Percentiles rank a stretch among this genome's conserved stretches.
phyloP scores from a whole-genome alignment of 163 green algal species.

The Chlorella variabilis region DNA sequence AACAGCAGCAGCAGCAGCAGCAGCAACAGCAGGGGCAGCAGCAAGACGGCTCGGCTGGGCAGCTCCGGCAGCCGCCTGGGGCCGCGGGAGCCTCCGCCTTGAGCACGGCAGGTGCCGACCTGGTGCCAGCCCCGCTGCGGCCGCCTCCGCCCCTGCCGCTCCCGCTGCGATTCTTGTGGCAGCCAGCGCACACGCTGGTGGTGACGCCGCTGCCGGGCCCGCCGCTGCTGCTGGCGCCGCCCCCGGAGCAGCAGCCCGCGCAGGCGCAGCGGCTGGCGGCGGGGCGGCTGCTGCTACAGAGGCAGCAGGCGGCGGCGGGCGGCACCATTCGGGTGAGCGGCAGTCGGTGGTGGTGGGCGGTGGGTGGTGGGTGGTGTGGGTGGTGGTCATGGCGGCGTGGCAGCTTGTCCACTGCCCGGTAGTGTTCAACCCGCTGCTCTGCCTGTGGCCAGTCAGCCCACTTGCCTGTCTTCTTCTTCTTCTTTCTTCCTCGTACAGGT shows the following conservation, averaged over 20 bases:
- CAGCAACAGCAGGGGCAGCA: background rate
- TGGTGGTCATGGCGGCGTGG: background rate
- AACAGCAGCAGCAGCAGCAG: background rate
- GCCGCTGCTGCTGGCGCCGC: conserved; percentile 15
- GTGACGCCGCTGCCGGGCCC: background rate
- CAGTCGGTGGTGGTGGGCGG: no score
- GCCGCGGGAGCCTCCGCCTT: background rate
- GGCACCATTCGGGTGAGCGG: conserved; percentile 4
- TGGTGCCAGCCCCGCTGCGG: background rate
- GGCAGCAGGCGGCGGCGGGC: conserved; percentile 17
- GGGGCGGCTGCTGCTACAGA: conserved; percentile 16
- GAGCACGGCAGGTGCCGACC: background rate
- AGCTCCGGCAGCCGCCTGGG: no score
- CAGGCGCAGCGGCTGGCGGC: background rate
- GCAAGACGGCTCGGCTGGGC: no score
- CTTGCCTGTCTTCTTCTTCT: no score
- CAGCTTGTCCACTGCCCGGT: no score
- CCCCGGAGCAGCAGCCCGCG: conserved; percentile 6
- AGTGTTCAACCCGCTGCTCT: no score
- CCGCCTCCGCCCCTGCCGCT: conserved; percentile 9
- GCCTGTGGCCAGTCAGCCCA: no score
- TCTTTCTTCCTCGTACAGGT: background rate
- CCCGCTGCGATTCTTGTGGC: conserved; percentile 7
- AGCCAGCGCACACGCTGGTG: background rate
- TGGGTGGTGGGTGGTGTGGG: background rate